Evolutionary conservation across 306 rosid genomes (phyloP).

Genomic region (Potentilla sterilis): DNA sequence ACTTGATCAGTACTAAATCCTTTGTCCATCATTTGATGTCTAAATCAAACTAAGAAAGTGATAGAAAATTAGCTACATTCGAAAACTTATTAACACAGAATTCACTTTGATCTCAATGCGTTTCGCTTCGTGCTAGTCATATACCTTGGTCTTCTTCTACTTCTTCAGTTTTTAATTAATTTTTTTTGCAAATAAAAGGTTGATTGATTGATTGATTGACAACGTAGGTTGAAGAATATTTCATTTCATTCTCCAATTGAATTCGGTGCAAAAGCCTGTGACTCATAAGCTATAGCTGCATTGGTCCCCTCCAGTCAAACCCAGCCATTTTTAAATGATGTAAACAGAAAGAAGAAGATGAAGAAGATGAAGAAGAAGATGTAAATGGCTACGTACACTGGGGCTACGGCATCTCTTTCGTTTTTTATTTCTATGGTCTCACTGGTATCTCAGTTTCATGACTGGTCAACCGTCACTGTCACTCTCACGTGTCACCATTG

Average conservation of each 20-base stretch:
- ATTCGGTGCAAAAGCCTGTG: background rate
- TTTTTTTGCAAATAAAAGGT: background rate
- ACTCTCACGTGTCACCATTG: constrained; percentile 5
- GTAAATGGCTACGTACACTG: background rate
- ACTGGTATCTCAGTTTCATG: background rate
- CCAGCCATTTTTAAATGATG: background rate
- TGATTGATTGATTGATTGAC: background rate
- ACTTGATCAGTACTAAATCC: too few species aligned
- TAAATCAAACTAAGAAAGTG: too few species aligned
- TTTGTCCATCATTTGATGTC: too few species aligned
- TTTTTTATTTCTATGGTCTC: background rate
- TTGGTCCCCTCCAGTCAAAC: background rate
- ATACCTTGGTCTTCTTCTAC: background rate
- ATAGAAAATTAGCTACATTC: too few species aligned
- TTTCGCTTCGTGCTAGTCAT: too few species aligned
- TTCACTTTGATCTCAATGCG: too few species aligned
- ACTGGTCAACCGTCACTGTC: constrained; percentile 1
- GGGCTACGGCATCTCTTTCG: background rate
- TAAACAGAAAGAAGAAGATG: background rate
- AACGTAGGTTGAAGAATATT: background rate
- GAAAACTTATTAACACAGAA: too few species aligned
- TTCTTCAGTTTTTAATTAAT: background rate
- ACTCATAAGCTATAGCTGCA: background rate
- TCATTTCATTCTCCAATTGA: background rate
- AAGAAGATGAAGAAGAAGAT: background rate